Evolutionary conservation across 495 filamentous ascomycete genomes (phyloP), one percentile per base, ranked within the genome.

Genomic region (Articulospora tetracladia): DNA sequence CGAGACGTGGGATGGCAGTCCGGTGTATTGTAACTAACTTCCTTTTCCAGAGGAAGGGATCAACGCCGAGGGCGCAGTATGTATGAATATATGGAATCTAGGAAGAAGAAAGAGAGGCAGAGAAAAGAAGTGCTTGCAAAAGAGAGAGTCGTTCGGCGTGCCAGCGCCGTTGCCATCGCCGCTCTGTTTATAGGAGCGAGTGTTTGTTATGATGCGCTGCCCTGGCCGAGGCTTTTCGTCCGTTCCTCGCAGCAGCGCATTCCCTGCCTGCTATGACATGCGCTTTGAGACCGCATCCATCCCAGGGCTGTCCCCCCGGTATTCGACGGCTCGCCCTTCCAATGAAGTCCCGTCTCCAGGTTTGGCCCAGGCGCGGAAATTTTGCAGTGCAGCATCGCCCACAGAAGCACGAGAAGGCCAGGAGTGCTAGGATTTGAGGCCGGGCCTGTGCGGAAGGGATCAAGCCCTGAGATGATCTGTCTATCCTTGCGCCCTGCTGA

Each of bases 381-480:
- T 49, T 60, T 49, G 28, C 57, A 60, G 57, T 11, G 20, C 19
- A 36, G 34, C 30, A 3, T n/a, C 12, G 12, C 28, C 28, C n/a
- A 56, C 7, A 8, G 10, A 27, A 27, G 26, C 6, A 23, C 2
- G 20, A 34, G 4, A 25, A 12, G 6, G 4, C 25, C 2, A 17
- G 44, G 6, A 34, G 44, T 20, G 44, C 7, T 13, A 24, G 30
- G 15, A 7, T 34, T 17, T 44, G n/a, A 17, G 17, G 17, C 17
- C 22, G 15, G 36, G 61, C 53, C 51, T 60, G 53, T 60, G 61
- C 61, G 28, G 53, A 30, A 59, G 49, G 63, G 63, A 61, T 61
- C 63, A 61, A 65, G 62, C 63, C 59, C 59, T 44, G 20, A 39
- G 59, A 53, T 55, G 58, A 65, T 58, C 58, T 65, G 59, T 62